A percentile compares a stretch with the other conserved stretches of the same genome.
phyloP scores from a whole-genome alignment of 257 asterid genomes.

The Paraleonurus japonicus region DNA sequence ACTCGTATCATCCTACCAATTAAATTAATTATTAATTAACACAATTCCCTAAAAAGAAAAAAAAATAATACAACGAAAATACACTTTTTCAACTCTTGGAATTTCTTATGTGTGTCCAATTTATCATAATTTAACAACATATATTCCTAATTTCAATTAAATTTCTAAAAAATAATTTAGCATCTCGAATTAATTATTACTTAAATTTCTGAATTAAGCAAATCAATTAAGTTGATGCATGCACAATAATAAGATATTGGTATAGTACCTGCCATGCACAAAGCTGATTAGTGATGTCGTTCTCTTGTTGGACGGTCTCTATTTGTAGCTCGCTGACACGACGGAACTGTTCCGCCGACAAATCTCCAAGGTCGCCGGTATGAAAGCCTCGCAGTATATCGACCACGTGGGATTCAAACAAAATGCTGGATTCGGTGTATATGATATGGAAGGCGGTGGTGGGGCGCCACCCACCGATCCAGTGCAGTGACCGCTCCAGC shows the following conservation, averaged over 20 bases:
- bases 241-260: too few species aligned
- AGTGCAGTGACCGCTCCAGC: slow-evolving; percentile 69
- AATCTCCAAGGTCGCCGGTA: slow-evolving; percentile 77
- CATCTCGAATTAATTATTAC: too few species aligned
- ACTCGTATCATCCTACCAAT: slow-evolving; percentile 69
- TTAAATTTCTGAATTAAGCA: too few species aligned
- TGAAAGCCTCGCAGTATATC: slow-evolving; percentile 63
- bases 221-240: too few species aligned
- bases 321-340: slow-evolving; percentile 86
- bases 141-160: too few species aligned
- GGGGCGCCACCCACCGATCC: slow-evolving; percentile 92
- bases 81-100: too few species aligned
- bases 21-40: too few species aligned
- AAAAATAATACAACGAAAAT: too few species aligned
- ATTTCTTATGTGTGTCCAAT: too few species aligned
- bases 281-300: slow-evolving; percentile 54
- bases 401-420: slow-evolving; percentile 68
- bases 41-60: too few species aligned
- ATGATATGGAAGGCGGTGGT: slow-evolving; percentile 80
- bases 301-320: slow-evolving; percentile 62
- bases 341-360: slow-evolving; percentile 63
- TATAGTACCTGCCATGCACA: slow-evolving; percentile 68
- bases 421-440: slow-evolving; percentile 74
- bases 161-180: too few species aligned
- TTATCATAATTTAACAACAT: too few species aligned